Base-by-base conservation (phyloP, 2,329 filamentous ascomycete genomes). In the Harringtonia lauricola region DNA sequence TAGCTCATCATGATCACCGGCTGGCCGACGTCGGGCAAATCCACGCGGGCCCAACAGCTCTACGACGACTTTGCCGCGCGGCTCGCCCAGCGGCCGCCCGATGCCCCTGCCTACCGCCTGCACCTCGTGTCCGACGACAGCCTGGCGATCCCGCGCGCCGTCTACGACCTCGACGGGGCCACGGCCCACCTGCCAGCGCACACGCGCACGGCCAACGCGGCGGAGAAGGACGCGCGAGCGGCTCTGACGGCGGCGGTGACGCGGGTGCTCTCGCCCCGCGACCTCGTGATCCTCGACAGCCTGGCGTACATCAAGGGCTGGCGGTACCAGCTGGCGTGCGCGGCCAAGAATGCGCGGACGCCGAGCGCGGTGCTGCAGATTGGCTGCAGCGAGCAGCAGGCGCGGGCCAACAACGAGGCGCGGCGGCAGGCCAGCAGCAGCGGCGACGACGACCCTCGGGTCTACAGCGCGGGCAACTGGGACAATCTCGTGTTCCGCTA, bases 301-400 rank as follows among this genome's bases (percentile, higher is more conserved):
- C 66, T 86, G 47, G 92, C 92, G 62, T 94, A 92, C 63, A 94
- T 94, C 65, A 92, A 92, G 61, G 86, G 86, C 31, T 92, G 85
- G 76, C 73, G 86, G 39, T 94, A 94, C 59, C 86, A 94, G 67
- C 68, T 94, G 19, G 83, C 82, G 60, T 90, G 86, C 65, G 86
- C 92, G 63, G 79, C 86, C 31, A 92, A 92, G 63, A 86, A 86
- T 39, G 65, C 85, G 43, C 68, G 80, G 49, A 92, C 86, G 4
- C 76, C 83, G 3, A 83, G 76, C 61, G 88, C 83, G 55, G 77
- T 92, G 45, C 66, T 92, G 49, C 78, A 81, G 60, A 66, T 82
- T 36, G 78, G 78, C 0, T 76, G 73, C 49, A 56, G 65, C 10
- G 60, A 65, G 4, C 74, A 78, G n/a, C 60, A 59, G 48, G 74